These are phyloP conservation scores for Helenozyma rhizophorensis DNA, from an alignment of 805 yeast genomes.

Conservation along the genomic window DNA sequence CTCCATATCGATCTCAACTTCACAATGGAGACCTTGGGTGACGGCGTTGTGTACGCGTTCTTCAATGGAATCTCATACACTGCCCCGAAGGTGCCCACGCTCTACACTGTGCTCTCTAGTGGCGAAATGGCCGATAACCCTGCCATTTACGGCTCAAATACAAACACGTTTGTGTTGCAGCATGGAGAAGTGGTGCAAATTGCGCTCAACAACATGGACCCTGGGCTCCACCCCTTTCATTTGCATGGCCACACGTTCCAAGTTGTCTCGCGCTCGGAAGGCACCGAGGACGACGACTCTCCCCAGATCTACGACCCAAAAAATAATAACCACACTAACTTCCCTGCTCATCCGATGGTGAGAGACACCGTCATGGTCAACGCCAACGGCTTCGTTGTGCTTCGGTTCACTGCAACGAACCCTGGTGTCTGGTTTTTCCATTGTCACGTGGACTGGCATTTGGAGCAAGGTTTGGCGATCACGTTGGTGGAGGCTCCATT, in stretches of 20 bases:
- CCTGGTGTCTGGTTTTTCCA: conserved; percentile 96
- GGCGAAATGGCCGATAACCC: conserved; percentile 54
- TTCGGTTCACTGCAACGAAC: conserved; percentile 75
- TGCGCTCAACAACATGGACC: conserved; percentile 74
- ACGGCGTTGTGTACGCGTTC: conserved; percentile 74
- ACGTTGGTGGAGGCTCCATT: conserved; percentile 69
- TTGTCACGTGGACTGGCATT: conserved; percentile 86
- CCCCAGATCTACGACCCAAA: conserved; percentile 48
- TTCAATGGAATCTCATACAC: conserved; percentile 64
- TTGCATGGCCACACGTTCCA: conserved; percentile 74
- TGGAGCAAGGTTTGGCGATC: conserved; percentile 75
- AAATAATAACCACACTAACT: conserved; percentile 32
- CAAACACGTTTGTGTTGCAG: conserved; percentile 58
- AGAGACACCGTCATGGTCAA: conserved; percentile 72
- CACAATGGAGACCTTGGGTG: conserved; percentile 63
- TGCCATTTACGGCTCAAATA: conserved; percentile 69
- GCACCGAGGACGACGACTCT: conserved; percentile 48
- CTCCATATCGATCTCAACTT: conserved; percentile 54
- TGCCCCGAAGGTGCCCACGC: conserved; percentile 67
- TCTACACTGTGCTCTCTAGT: conserved; percentile 57
- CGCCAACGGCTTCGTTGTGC: conserved; percentile 62
- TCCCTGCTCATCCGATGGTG: conserved; percentile 55
- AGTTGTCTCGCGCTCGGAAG: conserved; percentile 49
- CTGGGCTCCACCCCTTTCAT: conserved; percentile 77
- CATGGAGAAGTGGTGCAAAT: conserved; percentile 66